Base-by-base conservation (phyloP, 192 early-diverging fungal genomes). In the Obelidium mucronatum region DNA sequence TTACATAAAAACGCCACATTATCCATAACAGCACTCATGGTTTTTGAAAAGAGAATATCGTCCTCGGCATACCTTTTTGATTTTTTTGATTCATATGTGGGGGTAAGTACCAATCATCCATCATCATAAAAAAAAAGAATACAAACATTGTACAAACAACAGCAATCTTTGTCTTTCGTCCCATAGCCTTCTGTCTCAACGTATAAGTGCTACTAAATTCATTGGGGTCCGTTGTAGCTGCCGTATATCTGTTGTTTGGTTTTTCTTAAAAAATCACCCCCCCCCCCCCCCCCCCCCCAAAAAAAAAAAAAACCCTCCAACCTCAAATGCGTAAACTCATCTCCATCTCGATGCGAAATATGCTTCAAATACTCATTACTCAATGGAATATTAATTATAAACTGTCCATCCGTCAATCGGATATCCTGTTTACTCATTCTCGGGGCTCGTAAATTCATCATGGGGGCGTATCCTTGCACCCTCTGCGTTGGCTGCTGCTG, bases 111-210 rank as follows among this genome's bases (percentile, higher is more conserved):
- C n/a, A n/a, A n/a, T n/a, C n/a, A n/a, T n/a, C n/a, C n/a, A 89
- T 78, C 87, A 93, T 91, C 0, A 91, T 92, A 54, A 89, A 82
- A 75, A 89, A 90, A 79, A 92, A 94, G 62, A 93, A 77, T n/a
- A 36, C 78, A 79, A 74, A 82, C 83, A 24, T 83, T 67, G 48
- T 79, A 55, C 56, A 79, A 28, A 55, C 80, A 31, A 93, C 86
- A 31, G 92, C 90, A 17, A 94, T 67, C 69, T 90, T 91, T 8
- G 87, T 92, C 54, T 89, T 75, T 42, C 91, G 68, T 54, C 87
- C 81, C 66, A 83, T 79, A 28, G 83, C 73, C 28, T 83, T 76
- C 28, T 85, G 88, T 4, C 91, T 81, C 6, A 94, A 80, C 59
- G 78, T 81, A 81, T 93, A 94, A 24, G 86, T 75, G 19, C 81